Conservation (phyloP, 2,329 filamentous ascomycete genomes). For the Tothia fuscella region DNA sequence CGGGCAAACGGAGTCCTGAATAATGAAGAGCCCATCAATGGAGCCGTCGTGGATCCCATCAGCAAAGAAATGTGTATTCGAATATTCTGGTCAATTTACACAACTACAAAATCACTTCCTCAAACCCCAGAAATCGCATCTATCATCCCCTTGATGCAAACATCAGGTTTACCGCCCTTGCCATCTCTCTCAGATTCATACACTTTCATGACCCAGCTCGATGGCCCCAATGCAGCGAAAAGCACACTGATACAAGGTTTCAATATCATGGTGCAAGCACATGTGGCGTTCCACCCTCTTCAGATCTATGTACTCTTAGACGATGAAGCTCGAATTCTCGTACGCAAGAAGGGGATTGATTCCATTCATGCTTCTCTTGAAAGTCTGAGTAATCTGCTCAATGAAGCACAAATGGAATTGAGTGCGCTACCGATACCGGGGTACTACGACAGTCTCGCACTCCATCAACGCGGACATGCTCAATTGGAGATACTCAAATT, state of each 20-base stretch:
- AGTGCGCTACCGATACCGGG: no score
- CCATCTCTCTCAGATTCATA: conserved; percentile 78
- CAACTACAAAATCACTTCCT: conserved; percentile 49
- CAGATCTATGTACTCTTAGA: no score
- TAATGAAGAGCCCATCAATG: conserved; percentile 25
- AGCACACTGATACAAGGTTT: conserved; percentile 68
- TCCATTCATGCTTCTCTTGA: no score
- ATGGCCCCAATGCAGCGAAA: conserved; percentile 54
- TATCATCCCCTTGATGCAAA: conserved; percentile 52
- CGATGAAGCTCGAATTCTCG: no score
- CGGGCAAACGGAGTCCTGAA: conserved; percentile 55
- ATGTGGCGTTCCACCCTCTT: no score
- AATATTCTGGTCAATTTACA: conserved; percentile 59
- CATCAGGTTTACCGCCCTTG: conserved; percentile 44
- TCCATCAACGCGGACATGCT: no score
- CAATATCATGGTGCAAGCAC: no score
- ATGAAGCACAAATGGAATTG: no score
- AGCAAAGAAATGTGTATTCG: conserved; percentile 43
- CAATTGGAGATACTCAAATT: no score
- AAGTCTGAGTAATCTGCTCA: no score
- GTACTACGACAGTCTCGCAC: no score
- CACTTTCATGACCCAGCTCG: conserved; percentile 59
- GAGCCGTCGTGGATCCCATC: conserved; percentile 29
- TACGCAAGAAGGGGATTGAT: no score
- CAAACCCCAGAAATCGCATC: neutral